Evolutionary conservation across 2,329 filamentous ascomycete genomes (phyloP).

Genomic region (Dryadomyces quercivorus): DNA sequence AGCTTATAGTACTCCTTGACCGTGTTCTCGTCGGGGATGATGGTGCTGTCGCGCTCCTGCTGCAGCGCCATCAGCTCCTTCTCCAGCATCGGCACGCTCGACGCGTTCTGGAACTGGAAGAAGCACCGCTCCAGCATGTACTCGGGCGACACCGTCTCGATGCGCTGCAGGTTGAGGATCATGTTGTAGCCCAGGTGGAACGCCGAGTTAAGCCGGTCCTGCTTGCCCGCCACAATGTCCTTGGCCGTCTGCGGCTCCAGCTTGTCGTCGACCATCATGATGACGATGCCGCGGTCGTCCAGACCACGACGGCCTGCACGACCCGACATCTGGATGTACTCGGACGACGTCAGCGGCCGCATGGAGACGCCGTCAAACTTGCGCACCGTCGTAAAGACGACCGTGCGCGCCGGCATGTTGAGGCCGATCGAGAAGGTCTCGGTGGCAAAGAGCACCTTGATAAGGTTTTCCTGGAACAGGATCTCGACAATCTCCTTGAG

Average conservation of each 20-base stretch:
- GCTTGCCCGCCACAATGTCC: conserved; percentile 88
- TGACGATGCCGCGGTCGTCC: conserved; percentile 94
- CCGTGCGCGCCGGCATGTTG: conserved; percentile 98
- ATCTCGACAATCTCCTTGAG: conserved; percentile 99
- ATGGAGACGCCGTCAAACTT: conserved; percentile 81
- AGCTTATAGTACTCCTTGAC: conserved; percentile 93
- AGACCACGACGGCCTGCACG: conserved; percentile 93
- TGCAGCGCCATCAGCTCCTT: conserved; percentile 72
- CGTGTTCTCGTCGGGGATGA: conserved; percentile 73
- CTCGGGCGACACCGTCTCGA: conserved; percentile 98
- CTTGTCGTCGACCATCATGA: conserved; percentile 98
- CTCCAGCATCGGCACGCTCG: conserved; percentile 73
- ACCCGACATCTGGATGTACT: conserved; percentile 98
- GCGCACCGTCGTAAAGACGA: conserved; percentile 93
- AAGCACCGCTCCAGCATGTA: conserved; percentile 99
- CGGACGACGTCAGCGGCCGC: conserved; percentile 81
- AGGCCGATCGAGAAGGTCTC: conserved; percentile 98
- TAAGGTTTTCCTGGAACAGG: conserved; percentile 91
- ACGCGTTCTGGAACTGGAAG: conserved; percentile 94
- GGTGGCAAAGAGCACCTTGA: conserved; percentile 95
- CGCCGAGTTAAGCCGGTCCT: conserved; percentile 93
- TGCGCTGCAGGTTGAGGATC: conserved; percentile 90
- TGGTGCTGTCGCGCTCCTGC: conserved; percentile 56
- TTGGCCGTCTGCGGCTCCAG: conserved; percentile 93
- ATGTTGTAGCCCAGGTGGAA: conserved; percentile 99